Evolutionary conservation across 192 early-diverging fungal genomes (phyloP).

Genomic region (Gaertneriomyces sp.): DNA sequence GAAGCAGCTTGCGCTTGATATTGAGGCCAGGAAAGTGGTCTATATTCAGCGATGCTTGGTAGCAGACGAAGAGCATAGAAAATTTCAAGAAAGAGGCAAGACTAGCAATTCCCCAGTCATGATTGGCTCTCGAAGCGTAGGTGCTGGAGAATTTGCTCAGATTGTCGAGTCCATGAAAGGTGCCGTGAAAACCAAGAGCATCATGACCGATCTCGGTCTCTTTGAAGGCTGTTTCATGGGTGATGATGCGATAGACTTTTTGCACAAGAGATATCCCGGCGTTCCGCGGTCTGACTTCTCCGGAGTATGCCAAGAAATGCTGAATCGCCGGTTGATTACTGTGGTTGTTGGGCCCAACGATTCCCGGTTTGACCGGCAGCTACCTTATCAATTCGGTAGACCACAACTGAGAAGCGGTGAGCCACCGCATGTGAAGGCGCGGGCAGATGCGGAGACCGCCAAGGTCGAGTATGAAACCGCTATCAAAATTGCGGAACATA

Average conservation of each 20-base stretch:
- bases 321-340: slow-evolving; percentile 19
- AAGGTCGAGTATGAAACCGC: slow-evolving; percentile 22
- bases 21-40: slow-evolving; percentile 11
- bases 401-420: slow-evolving; percentile 28
- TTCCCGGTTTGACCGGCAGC: slow-evolving; percentile 13
- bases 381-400: slow-evolving; percentile 33
- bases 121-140: slow-evolving; percentile 27
- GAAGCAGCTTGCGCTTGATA: slow-evolving; percentile 17
- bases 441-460: slow-evolving; percentile 29
- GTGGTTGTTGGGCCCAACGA: slow-evolving; percentile 29
- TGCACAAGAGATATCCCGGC: slow-evolving; percentile 24
- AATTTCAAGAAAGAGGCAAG: slow-evolving; percentile 17
- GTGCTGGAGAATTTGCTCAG: slow-evolving; percentile 5
- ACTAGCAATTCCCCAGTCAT: slow-evolving; percentile 7
- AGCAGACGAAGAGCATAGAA: slow-evolving; percentile 14
- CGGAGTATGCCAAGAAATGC: slow-evolving; percentile 19
- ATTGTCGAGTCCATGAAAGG: slow-evolving; percentile 23
- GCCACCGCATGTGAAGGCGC: slow-evolving; percentile 30
- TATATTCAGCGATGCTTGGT: slow-evolving; percentile 18
- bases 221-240: slow-evolving; percentile 34
- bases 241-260: slow-evolving; percentile 22
- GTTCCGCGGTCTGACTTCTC: slow-evolving; percentile 20
- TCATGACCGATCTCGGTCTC: slow-evolving; percentile 29
- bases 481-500: slow-evolving; percentile 33
- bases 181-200: slow-evolving; percentile 19